A percentile compares a stretch with the other conserved stretches of the same genome.
Conservation (phyloP, 2,329 filamentous ascomycete species). For the Talaromyces rugulosus region DNA sequence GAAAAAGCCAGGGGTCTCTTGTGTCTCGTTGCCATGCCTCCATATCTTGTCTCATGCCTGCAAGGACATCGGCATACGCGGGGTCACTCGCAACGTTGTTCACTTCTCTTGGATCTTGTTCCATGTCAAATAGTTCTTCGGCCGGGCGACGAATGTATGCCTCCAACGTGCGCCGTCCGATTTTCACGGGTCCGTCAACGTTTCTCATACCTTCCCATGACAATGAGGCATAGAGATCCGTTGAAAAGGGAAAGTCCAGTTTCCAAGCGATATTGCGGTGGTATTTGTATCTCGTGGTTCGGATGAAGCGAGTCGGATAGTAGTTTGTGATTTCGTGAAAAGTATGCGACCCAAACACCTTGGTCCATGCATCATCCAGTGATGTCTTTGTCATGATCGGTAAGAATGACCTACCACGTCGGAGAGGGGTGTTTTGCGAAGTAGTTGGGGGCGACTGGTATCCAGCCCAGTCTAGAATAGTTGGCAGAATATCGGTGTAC, state of each 20-base stretch:
- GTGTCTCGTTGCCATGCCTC: not conserved
- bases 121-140: slow-evolving; percentile 47
- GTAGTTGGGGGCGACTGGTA: slow-evolving; percentile 11
- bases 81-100: slow-evolving; percentile 38
- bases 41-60: slow-evolving; percentile 24
- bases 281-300: slow-evolving; percentile 45
- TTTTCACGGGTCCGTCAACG: slow-evolving; percentile 22
- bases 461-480: slow-evolving; percentile 40
- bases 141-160: slow-evolving; percentile 43
- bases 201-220: slow-evolving; percentile 46
- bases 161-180: slow-evolving; percentile 39
- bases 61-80: slow-evolving; percentile 27
- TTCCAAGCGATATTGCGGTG: slow-evolving; percentile 49
- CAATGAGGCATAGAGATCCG: slow-evolving; percentile 43
- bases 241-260: slow-evolving; percentile 48
- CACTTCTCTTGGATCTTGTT: slow-evolving; percentile 44
- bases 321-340: slow-evolving; percentile 51
- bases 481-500: slow-evolving; percentile 46
- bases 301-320: slow-evolving; percentile 48
- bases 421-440: not conserved
- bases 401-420: slow-evolving; percentile 38
- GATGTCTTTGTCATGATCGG: slow-evolving; percentile 26
- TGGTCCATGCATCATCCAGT: slow-evolving; percentile 21
- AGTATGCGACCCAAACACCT: slow-evolving; percentile 50
- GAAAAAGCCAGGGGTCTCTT: slow-evolving; percentile 30